Base-by-base conservation (phyloP, 129 eudicot species). In the Arctium lappa region DNA sequence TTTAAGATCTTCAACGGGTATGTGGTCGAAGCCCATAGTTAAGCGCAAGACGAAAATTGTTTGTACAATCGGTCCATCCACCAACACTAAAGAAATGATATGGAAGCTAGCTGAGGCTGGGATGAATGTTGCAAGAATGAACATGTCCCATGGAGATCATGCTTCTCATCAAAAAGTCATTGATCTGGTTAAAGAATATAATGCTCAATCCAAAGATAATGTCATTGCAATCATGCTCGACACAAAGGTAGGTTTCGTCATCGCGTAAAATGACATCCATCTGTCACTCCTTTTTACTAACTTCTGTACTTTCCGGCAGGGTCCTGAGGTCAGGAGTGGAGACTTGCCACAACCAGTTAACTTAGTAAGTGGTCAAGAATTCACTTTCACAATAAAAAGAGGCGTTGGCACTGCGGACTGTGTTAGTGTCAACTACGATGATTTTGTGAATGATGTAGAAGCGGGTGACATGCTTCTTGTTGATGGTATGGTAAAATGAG, bases 21-120 rank as follows among this genome's bases (percentile, higher is more conserved):
- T 88, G 86, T 93, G 94, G 97, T 86, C 97, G 38, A 93, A 95
- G 91, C 97, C 99, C 76, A 80, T 85, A n/a, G 93, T 95, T 9
- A 91, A 91, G 81, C 89, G 99, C 10, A 95, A 95, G 96, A 95
- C 99, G 0, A 95, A 95, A 82, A 94, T 94, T 48, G 98, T 94
- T 74, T 94, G 98, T 86, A 94, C 98, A 46, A 94, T 94, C 50
- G 97, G 98, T 83, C 99, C 99, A 32, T 95, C 99, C n/a, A 91
- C 99, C 31, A 87, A 93, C 90, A 95, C 95, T 1, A 87, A 89
- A 53, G 99, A 95, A 84, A 95, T 95, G 97, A 95, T 95, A 86
- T 95, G 99, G 99, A 95, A 95, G 88, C 87, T 95, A 74, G 98
- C 98, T 53, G 97, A 95, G 91, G 92, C 97, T 62, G 98, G 98